Evolutionary conservation across 2,329 filamentous ascomycete species (phyloP).

Genomic region (Arthrinium phaeospermum): DNA sequence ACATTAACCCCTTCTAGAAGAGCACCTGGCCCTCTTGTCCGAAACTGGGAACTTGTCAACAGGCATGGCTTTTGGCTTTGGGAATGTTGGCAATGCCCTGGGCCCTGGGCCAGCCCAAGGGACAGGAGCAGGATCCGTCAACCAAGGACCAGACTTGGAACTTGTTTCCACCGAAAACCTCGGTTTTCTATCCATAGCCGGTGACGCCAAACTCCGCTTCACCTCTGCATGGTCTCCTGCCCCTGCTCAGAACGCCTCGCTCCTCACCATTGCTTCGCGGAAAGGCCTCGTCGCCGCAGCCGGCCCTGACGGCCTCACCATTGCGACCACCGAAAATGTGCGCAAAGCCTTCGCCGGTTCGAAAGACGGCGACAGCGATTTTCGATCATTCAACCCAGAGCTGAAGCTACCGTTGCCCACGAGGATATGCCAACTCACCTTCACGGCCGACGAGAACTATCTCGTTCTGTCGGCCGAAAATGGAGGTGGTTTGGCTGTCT

Average conservation of each 20-base stretch:
- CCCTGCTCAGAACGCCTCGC: slow-evolving; percentile 78
- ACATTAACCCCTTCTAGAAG: slow-evolving; percentile 4
- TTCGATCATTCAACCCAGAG: slow-evolving; percentile 75
- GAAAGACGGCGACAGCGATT: slow-evolving; percentile 65
- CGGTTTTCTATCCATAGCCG: slow-evolving; percentile 80
- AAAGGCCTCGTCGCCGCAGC: slow-evolving; percentile 87
- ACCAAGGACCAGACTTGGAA: slow-evolving; percentile 70
- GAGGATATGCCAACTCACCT: slow-evolving; percentile 85
- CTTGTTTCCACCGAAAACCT: slow-evolving; percentile 86
- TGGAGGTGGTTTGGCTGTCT: slow-evolving; percentile 83
- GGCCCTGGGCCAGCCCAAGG: slow-evolving; percentile 30
- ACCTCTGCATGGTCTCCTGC: slow-evolving; percentile 79
- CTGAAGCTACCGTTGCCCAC: slow-evolving; percentile 73
- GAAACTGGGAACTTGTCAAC: slow-evolving; percentile 12
- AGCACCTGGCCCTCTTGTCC: slow-evolving; percentile 15
- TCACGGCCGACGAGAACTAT: slow-evolving; percentile 87
- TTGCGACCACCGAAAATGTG: slow-evolving; percentile 79
- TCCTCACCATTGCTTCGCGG: slow-evolving; percentile 81
- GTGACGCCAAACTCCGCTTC: slow-evolving; percentile 83
- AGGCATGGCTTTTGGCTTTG: slow-evolving; percentile 30
- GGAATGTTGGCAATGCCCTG: slow-evolving; percentile 33
- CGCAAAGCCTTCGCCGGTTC: slow-evolving; percentile 73
- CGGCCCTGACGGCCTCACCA: slow-evolving; percentile 77
- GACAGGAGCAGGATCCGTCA: slow-evolving; percentile 28
- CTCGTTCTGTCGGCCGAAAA: slow-evolving; percentile 82